Conservation (phyloP, 129 eudicot genomes). For the Calendula officinalis region DNA sequence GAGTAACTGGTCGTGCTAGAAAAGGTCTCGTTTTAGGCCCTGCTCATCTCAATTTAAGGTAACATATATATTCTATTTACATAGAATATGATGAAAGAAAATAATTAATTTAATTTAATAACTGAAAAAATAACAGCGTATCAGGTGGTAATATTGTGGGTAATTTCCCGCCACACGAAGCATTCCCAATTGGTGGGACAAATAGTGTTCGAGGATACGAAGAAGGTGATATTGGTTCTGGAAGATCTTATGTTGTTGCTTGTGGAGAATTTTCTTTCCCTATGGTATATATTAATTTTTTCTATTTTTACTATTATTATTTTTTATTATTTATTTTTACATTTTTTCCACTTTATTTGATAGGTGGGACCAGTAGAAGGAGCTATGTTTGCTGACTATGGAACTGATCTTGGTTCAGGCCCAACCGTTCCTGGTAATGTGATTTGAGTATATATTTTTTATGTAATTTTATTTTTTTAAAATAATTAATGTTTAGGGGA, state of each 20-base stretch:
- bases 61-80: background rate
- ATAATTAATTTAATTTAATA: background rate
- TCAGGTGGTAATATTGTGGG: constrained; percentile 98
- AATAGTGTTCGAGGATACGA: constrained; percentile 97
- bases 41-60: constrained; percentile 60
- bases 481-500: constrained; percentile 49
- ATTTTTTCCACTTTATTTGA: background rate
- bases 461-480: background rate
- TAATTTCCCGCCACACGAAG: constrained; percentile 96
- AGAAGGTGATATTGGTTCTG: constrained; percentile 97
- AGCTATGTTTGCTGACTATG: constrained; percentile 80
- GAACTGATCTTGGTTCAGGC: constrained; percentile 97
- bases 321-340: background rate
- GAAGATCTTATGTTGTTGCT: constrained; percentile 88
- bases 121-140: constrained; percentile 40
- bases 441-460: too few relatives aligned
- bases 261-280: constrained; percentile 95
- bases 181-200: constrained; percentile 95
- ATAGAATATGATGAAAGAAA: background rate
- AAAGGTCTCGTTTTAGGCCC: constrained; percentile 80
- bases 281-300: constrained; percentile 46
- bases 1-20: constrained; percentile 86
- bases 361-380: constrained; percentile 86
- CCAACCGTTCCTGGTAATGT: constrained; percentile 75
- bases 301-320: background rate